Percentiles rank a stretch among this genome's conserved stretches.
Evolutionary conservation across 495 filamentous ascomycete genomes (phyloP).

Genomic region (Glutinoglossum americanum): DNA sequence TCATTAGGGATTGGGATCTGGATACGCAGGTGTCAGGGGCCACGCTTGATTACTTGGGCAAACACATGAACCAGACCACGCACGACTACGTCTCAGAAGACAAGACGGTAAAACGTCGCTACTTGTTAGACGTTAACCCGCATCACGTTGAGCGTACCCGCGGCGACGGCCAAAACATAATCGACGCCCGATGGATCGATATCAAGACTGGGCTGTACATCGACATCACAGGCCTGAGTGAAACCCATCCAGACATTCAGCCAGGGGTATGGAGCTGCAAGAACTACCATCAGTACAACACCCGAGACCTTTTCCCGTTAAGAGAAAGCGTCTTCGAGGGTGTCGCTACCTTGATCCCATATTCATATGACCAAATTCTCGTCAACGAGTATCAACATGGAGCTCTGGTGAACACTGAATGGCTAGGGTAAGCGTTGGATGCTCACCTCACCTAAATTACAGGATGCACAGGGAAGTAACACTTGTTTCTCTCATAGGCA

Average conservation of each 20-base stretch:
- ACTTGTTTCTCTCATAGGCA: conserved; percentile 12
- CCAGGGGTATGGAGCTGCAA: conserved; percentile 66
- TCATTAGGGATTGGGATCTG: conserved; percentile 3
- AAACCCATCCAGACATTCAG: conserved; percentile 32
- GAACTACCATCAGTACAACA: conserved; percentile 50
- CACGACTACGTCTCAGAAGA: conserved; percentile 2
- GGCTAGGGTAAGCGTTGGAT: conserved; percentile 26
- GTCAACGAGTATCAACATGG: conserved; percentile 33
- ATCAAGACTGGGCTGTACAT: conserved; percentile 56
- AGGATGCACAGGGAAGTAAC: not conserved
- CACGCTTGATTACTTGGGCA: conserved; percentile 1
- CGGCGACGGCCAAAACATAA: conserved; percentile 53
- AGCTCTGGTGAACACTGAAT: conserved; percentile 28
- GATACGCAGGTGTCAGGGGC: conserved; percentile 2
- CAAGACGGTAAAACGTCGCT: conserved; percentile 22
- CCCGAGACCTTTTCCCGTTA: conserved; percentile 29
- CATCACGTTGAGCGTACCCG: conserved; percentile 34
- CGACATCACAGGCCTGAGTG: conserved; percentile 65
- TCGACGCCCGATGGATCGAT: conserved; percentile 77
- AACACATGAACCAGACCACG: not conserved
- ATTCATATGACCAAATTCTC: conserved; percentile 35
- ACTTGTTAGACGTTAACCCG: conserved; percentile 64
- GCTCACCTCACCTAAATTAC: not conserved
- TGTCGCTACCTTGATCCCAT: conserved; percentile 36
- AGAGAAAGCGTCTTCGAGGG: conserved; percentile 39